phyloP scores from a whole-genome alignment of 2,329 filamentous ascomycete species.

The Diplodia scrobiculata region DNA sequence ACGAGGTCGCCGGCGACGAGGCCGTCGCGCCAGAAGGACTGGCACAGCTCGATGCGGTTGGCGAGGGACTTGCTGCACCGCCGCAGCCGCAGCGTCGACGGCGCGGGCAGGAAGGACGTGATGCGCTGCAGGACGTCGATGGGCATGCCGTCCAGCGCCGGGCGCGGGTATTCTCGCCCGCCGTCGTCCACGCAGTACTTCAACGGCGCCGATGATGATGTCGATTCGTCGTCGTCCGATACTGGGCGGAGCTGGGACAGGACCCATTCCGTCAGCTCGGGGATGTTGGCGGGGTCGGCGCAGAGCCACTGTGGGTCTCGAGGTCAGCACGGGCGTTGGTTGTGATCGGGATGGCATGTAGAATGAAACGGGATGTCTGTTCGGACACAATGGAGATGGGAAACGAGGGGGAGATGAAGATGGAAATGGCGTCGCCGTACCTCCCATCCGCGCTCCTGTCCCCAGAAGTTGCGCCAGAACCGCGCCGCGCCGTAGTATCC shows the following conservation, averaged over 20 bases:
- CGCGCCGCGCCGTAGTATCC: constrained; percentile 21
- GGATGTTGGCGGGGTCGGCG: constrained; percentile 15
- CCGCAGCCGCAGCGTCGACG: not conserved
- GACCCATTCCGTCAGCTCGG: constrained; percentile 12
- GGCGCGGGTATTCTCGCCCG: constrained; percentile 2
- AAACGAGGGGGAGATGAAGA: not conserved
- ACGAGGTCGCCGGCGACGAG: constrained; percentile 10
- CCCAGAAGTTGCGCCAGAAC: constrained; percentile 15
- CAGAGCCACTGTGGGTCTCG: constrained; percentile 17
- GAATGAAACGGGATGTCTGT: not conserved
- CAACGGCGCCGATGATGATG: not conserved
- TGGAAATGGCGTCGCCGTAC: not conserved
- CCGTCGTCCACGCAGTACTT: not conserved
- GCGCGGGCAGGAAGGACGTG: not conserved
- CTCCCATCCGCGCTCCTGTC: constrained; percentile 22
- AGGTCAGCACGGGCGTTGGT: not conserved
- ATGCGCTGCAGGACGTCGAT: constrained; percentile 14
- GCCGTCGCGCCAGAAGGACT: constrained; percentile 20
- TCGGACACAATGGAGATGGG: not conserved
- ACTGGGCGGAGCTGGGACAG: constrained; percentile 9
- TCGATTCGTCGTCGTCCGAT: not conserved
- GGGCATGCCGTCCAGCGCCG: constrained; percentile 16
- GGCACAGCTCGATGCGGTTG: constrained; percentile 1
- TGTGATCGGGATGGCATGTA: not conserved
- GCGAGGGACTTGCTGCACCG: constrained; percentile 1